phyloP scores from a whole-genome alignment of 495 filamentous ascomycete species.

The Podospora fimiseda region DNA sequence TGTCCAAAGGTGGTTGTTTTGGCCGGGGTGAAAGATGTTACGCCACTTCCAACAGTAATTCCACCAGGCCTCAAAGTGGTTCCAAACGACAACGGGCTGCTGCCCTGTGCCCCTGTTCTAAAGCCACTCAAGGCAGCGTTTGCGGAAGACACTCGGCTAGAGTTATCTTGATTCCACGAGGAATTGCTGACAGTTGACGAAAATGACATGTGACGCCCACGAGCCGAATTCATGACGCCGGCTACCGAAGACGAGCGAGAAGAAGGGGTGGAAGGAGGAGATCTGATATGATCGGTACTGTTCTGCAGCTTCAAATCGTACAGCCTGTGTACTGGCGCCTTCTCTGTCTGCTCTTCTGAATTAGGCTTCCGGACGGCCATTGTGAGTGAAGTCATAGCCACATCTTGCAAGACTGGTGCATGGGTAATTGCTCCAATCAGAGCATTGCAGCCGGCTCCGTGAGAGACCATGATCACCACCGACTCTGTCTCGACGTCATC shows the following conservation, averaged over 20 bases:
- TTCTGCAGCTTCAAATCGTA: constrained; percentile 74
- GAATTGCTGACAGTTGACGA: constrained; percentile 23
- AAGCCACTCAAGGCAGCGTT: constrained; percentile 29
- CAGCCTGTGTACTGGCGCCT: constrained; percentile 40
- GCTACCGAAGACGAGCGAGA: constrained; percentile 19
- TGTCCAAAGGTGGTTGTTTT: constrained; percentile 15
- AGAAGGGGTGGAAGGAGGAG: constrained; percentile 33
- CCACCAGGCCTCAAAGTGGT: constrained; percentile 21
- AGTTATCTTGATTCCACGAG: constrained; percentile 24
- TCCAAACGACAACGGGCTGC: constrained; percentile 1
- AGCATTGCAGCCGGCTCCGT: constrained; percentile 97
- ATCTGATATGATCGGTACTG: constrained; percentile 73
- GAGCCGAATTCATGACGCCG: constrained; percentile 10
- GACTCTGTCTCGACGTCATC: constrained; percentile 58
- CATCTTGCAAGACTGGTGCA: constrained; percentile 81
- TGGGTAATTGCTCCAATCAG: constrained; percentile 85
- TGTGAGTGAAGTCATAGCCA: constrained; percentile 83
- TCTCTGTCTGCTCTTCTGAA: constrained; percentile 23
- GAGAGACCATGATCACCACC: constrained; percentile 85
- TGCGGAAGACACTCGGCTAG: constrained; percentile 23
- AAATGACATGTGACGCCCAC: constrained; percentile 25
- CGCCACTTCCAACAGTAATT: constrained; percentile 31
- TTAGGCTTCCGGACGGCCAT: constrained; percentile 69
- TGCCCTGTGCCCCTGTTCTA: constrained; percentile 17
- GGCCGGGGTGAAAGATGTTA: constrained; percentile 26